Percentiles rank a stretch among this genome's conserved stretches.
phyloP scores from a whole-genome alignment of 768 basidiomycete genomes.

The Ramaria sp. region DNA sequence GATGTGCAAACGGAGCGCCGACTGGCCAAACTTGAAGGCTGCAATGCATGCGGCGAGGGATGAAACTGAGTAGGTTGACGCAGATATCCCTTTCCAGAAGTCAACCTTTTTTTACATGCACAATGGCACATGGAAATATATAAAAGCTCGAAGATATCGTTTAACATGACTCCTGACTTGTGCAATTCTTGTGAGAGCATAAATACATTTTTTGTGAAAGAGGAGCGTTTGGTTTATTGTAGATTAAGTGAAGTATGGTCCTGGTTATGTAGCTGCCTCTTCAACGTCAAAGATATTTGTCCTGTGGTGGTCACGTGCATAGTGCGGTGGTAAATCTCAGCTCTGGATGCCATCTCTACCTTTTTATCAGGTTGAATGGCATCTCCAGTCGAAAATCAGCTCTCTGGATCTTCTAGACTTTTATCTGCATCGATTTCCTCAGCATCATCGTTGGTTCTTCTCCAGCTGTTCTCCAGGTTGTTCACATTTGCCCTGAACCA shows the following conservation, averaged over 20 bases:
- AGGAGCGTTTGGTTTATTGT: too few species aligned
- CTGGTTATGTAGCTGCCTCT: neutral
- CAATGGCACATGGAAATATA: too few species aligned
- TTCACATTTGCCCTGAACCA: conserved; percentile 90
- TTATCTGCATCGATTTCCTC: conserved; percentile 35
- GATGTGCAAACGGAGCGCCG: conserved; percentile 52
- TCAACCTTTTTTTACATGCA: too few species aligned
- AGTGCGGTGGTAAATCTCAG: neutral
- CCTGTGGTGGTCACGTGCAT: neutral
- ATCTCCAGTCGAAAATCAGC: neutral
- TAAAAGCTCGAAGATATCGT: too few species aligned
- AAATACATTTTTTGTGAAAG: too few species aligned
- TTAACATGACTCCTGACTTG: too few species aligned
- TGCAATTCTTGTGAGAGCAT: too few species aligned
- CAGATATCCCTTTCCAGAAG: too few species aligned
- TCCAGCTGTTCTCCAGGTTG: conserved; percentile 76
- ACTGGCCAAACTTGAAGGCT: conserved; percentile 7
- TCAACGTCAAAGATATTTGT: neutral
- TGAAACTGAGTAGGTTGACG: too few species aligned
- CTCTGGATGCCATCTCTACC: neutral
- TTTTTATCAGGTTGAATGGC: neutral
- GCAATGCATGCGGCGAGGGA: neutral
- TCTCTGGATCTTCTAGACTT: conserved; percentile 1
- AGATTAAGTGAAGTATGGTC: too few species aligned
- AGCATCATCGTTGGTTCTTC: conserved; percentile 59